Base-by-base conservation (phyloP, 768 basidiomycete species). In the Boletales sp. region DNA sequence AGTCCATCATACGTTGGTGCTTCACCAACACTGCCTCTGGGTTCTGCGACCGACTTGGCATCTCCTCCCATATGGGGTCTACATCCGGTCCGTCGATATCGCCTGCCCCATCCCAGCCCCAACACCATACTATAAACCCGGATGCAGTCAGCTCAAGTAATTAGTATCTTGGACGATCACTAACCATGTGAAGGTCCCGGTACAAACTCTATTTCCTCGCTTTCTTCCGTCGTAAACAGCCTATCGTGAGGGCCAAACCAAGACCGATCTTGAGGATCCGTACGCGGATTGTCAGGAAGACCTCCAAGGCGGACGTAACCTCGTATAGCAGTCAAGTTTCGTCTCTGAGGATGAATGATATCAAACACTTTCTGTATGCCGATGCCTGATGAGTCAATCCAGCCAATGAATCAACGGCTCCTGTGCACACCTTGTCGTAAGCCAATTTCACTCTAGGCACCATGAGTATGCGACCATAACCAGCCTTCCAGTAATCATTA, bases 51-150 rank as follows among this genome's bases (percentile, higher is more conserved):
- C 75, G 83, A 54, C 86, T 80, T 5, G 87, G 72, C 84, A 87
- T 86, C 31, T 68, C 64, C 67, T 97, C 95, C 95, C 95, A 99
- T 47, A 99, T 88, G 7, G 95, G 95, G 59, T 98, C 95, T 7
- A 99, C 91, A 62, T 98, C 94, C 0, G 95, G 95, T 38, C 94
- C 95, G 56, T 97, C 95, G 19, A 99, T 79, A 64, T 99, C 95
- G 17, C 95, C 95, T 4, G 95, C 95, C 13, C 95, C 95, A 61
- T 99, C 95, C 95, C 95, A 99, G 17, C 95, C 95, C 95, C 95
- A 97, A 65, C 95, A 98, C 95, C 95, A 97, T 12, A 98, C 95
- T 97, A 61, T 36, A 24, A 1, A 53, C 32, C 10, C 40, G 31
- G 32, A 17, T 11, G 30, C n/a, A 36, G 13, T 62, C 37, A 62